phyloP scores from a whole-genome alignment of 306 rosid genomes.

The Sophora flavescens region DNA sequence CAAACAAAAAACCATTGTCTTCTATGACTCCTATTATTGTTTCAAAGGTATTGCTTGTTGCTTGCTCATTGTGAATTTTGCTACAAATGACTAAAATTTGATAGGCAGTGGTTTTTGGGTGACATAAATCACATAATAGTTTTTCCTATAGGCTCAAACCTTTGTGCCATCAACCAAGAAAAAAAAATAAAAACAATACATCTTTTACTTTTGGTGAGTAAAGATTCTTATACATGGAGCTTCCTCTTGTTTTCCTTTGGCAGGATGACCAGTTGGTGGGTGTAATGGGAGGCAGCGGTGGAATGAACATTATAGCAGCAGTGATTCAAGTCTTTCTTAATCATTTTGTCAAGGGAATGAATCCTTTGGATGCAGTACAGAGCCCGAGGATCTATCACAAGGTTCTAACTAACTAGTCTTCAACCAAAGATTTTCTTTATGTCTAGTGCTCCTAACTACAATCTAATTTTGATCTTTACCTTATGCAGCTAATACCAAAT shows the following conservation, averaged over 20 bases:
- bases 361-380: constrained; percentile 78
- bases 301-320: constrained; percentile 78
- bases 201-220: not conserved
- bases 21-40: constrained; percentile 88
- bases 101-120: not conserved
- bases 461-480: constrained; percentile 36
- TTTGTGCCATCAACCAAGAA: not conserved
- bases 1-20: constrained; percentile 87
- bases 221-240: not conserved
- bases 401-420: constrained; percentile 51
- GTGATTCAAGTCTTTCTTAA: constrained; percentile 79
- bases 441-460: not conserved
- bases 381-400: constrained; percentile 79
- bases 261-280: constrained; percentile 80
- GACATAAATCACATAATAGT: not conserved
- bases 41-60: constrained; percentile 65
- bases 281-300: constrained; percentile 90
- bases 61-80: constrained; percentile 15
- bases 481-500: constrained; percentile 82
- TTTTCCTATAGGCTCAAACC: not conserved
- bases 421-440: constrained; percentile 13
- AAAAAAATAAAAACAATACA: not conserved
- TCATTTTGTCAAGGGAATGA: constrained; percentile 71
- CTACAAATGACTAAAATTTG: not conserved
- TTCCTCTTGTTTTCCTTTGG: constrained; percentile 32